Base-by-base conservation (phyloP, 75 land plant genomes). In the Azolla pinnata region DNA sequence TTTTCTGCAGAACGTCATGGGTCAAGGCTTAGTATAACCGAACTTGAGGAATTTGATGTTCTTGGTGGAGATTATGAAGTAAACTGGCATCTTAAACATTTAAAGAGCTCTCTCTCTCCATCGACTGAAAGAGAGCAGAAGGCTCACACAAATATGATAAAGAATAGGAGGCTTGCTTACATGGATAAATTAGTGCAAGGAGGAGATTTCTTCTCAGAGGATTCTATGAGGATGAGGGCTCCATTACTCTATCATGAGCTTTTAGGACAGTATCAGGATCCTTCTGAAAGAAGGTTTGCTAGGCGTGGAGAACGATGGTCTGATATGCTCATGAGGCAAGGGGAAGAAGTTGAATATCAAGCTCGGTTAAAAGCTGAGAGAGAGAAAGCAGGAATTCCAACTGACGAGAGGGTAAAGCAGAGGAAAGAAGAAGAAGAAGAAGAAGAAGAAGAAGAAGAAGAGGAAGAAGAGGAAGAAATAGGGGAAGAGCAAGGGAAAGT, bases 261-360 rank as follows among this genome's bases (percentile, higher is more conserved):
- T 68, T 72, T 90, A 4, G 97, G 97, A 24, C 77, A 66, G 68
- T 90, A 79, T 62, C 97, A 87, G 73, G 97, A 90, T 65, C 77
- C 77, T 1, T 48, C 50, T 29, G 75, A 67, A 1, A 71, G 93
- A 54, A 56, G 68, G 0, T 72, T 84, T 67, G 64, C 84, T 2
- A 63, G 93, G 54, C 97, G 85, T 23, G 97, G 97, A 56, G 97
- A 90, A 62, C 64, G 81, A 5, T 84, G 81, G 83, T 87, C 97
- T 2, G 97, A 90, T 28, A 77, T 84, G 14, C 61, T 90, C 59
- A 75, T 90, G 62, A 64, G 97, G 51, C 75, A 82, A 38, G 57
- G 79, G 1, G 88, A 90, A 63, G 97, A 90, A 71, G 83, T 74
- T 0, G 44, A 66, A 20, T 52, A 88, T 28, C 79, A 81, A 29